Evolutionary conservation across 2,329 filamentous ascomycete species (phyloP).

Genomic region (Pseudogymnoascus sp.): DNA sequence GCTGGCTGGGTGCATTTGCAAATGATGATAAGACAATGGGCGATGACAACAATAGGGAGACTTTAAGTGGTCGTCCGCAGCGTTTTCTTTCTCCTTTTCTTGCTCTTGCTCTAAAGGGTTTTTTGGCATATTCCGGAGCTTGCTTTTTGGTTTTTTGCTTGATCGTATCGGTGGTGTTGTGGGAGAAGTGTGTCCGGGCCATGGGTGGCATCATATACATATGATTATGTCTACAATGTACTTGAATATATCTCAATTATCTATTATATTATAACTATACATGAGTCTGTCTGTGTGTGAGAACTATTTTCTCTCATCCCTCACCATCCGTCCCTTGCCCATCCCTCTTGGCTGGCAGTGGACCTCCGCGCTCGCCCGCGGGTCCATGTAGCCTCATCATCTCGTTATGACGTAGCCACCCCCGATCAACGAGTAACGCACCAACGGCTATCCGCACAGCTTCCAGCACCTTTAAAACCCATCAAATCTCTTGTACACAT

Average conservation of each 20-base stretch:
- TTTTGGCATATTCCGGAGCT: background rate
- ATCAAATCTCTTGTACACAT: background rate
- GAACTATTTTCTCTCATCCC: background rate
- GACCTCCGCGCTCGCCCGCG: background rate
- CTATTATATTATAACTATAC: background rate
- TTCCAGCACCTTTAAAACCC: background rate
- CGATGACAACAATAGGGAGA: background rate
- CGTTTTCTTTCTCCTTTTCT: background rate
- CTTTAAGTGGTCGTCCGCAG: background rate
- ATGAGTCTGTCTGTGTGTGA: background rate
- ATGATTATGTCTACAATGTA: background rate
- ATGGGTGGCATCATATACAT: slow-evolving; percentile 6
- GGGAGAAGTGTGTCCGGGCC: background rate
- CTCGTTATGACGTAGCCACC: background rate
- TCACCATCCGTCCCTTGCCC: background rate
- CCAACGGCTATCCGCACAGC: background rate
- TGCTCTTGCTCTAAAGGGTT: background rate
- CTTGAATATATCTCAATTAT: slow-evolving; percentile 5
- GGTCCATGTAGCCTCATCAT: background rate
- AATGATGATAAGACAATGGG: slow-evolving; percentile 9
- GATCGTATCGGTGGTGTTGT: background rate
- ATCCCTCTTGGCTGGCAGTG: background rate
- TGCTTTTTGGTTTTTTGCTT: background rate
- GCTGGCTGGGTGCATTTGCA: background rate
- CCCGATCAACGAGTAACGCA: background rate